Evolutionary conservation across 352 stramenopile genomes (phyloP), one percentile per base, ranked within the genome.

Genomic region (Phytophthora melonis): DNA sequence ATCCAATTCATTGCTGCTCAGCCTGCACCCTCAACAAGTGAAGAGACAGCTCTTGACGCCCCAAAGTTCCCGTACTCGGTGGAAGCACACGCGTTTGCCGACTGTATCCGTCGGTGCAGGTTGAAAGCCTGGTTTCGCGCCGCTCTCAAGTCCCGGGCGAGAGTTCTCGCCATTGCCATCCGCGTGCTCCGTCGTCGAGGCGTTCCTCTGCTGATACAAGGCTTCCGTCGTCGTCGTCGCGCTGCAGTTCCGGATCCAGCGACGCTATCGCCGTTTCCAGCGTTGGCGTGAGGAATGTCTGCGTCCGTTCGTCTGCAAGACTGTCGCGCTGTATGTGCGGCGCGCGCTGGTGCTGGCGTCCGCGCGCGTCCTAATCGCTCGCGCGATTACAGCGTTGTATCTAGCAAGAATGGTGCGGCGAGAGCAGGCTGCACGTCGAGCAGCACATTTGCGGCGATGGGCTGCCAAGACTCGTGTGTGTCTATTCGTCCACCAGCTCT

Each of bases 391-490:
- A 8, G 43, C 21, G 2, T 55, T 77, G 16, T 79, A 76, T 56
- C 13, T 61, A 2, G 55, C 39, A 2, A 70, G 64, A 3, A 71
- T 70, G 49, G 39, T 63, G n/a, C 64, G 55, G n/a, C 32, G 27
- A 1, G 52, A 55, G 25, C 43, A 66, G 25, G 72, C 57, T 11
- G 36, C 45, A 27, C 61, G 55, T 14, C 81, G 77, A 0, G 74
- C 55, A 10, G 27, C n/a, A 16, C 60, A 79, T 30, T 19, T 86
- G 9, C 50, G 45, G 36, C 77, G 81, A 2, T 88, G 77, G 77
- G 66, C 39, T 11, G 74, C 81, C 14, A 88, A 88, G 62, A 88
- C 81, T 0, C 70, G 76, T 7, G 77, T 88, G 4, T 76, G 77
- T 58, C 30, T 84, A 11, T 88, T 88, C 23, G 67, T 85, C 5